Base-by-base conservation (phyloP, 768 basidiomycete genomes). In the Rhodotorula sphaerocarpa region DNA sequence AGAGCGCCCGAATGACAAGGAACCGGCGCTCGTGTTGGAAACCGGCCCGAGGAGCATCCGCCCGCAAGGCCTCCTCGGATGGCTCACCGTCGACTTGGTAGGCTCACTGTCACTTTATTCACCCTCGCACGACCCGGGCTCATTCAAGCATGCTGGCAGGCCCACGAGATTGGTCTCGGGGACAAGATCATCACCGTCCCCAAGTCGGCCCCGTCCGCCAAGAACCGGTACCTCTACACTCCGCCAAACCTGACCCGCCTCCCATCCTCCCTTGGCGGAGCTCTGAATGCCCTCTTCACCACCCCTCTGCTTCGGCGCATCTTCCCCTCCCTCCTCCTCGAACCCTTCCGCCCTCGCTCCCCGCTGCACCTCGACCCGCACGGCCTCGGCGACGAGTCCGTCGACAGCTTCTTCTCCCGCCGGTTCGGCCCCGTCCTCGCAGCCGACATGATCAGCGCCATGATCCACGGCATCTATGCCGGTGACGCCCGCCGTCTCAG, bases 401-500 rank as follows among this genome's bases (percentile, higher is more conserved):
- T 97, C 12, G 84, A 96, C 65, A 75, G 82, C 0, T 87, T 97
- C 67, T 73, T 96, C 58, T 73, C 81, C 0, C 80, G 88, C 18
- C 79, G 88, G 28, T 86, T 95, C 59, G 88, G 89, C 0, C 73
- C 79, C 10, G 75, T 79, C 3, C 82, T 92, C 69, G 89, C 92
- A 2, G 80, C 83, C 21, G 80, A 81, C 5, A 80, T 96, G 57
- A 83, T 86, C 45, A 88, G 80, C 39, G 86, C 92, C 0, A 77
- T 95, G 61, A 83, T 90, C 1, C 92, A 95, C 71, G 93, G 93
- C 0, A 87, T 97, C 58, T 96, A 96, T 73, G 90, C 90, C 2
- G 83, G 89, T 0, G 90, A 93, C 70, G 82, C 90, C 3, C 77
- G 86, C 4, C 70, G 77, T 44, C 75, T 97, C 23, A 88, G 87